Conservation (phyloP, 495 filamentous ascomycete genomes). For the Amphirosellinia nigrospora region DNA sequence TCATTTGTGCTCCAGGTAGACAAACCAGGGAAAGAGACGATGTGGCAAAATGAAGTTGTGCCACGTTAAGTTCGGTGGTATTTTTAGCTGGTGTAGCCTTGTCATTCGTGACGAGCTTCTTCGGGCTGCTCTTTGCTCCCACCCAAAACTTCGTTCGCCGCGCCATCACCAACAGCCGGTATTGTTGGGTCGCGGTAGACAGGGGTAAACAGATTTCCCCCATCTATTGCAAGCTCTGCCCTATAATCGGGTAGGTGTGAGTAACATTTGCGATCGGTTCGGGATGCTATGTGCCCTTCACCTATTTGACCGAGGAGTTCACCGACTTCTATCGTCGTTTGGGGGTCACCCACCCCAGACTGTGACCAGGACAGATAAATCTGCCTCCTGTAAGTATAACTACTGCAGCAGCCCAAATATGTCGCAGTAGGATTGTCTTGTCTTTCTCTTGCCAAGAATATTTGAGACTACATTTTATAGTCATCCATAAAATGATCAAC, state of each 20-base stretch:
- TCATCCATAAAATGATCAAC: slow-evolving; percentile 24
- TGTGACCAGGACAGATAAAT: neutral
- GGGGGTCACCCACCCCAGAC: neutral
- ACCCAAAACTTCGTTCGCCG: neutral
- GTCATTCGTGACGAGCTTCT: neutral
- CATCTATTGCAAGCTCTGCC: too few species aligned
- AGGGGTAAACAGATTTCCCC: neutral
- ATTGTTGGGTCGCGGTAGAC: neutral
- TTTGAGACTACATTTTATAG: neutral
- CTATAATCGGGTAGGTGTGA: neutral
- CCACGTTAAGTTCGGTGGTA: slow-evolving; percentile 7
- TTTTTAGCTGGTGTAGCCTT: slow-evolving; percentile 1
- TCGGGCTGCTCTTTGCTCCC: neutral
- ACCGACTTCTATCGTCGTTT: neutral
- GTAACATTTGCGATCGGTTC: neutral
- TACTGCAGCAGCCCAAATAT: slow-evolving; percentile 3
- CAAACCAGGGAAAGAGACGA: neutral
- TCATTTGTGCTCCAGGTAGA: neutral
- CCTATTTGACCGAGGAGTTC: neutral
- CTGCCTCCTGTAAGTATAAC: slow-evolving; percentile 4
- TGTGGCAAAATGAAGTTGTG: neutral
- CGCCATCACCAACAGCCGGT: slow-evolving; percentile 1
- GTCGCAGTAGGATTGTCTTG: neutral
- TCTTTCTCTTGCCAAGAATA: neutral
- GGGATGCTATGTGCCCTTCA: neutral